phyloP scores from a whole-genome alignment of 2,329 filamentous ascomycete species.

The Thielaviopsis musarum region DNA sequence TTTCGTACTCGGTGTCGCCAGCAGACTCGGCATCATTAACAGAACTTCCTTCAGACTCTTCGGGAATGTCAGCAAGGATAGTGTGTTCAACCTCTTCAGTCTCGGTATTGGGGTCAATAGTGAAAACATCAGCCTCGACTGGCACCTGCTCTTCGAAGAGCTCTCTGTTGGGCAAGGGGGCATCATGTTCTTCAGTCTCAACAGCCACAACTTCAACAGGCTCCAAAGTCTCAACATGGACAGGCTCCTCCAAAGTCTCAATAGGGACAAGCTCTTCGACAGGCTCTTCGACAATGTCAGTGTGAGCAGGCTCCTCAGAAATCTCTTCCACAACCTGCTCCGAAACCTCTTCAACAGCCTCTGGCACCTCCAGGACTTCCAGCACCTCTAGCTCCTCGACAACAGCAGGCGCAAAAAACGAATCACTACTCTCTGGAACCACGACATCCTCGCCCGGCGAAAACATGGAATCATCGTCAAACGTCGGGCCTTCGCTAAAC shows the following conservation, averaged over 20 bases:
- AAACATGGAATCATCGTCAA: not conserved
- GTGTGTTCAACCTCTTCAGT: not conserved
- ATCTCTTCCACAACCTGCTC: too few relatives aligned
- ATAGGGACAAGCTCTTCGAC: not conserved
- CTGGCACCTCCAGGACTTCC: not conserved
- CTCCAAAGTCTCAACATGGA: not conserved
- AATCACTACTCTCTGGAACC: not conserved
- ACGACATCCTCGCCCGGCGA: not conserved
- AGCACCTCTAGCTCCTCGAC: not conserved
- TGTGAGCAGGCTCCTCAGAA: too few relatives aligned
- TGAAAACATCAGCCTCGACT: not conserved
- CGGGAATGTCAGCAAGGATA: not conserved
- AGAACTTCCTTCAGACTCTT: not conserved
- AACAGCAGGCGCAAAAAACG: not conserved
- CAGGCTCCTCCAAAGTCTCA: not conserved
- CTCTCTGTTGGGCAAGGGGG: not conserved
- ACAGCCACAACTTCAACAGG: too few relatives aligned
- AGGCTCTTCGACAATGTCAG: too few relatives aligned
- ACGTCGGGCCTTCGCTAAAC: not conserved
- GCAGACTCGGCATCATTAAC: not conserved
- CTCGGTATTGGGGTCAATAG: not conserved
- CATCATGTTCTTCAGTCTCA: too few relatives aligned
- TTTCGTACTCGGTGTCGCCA: slow-evolving; percentile 2
- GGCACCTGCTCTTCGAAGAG: not conserved
- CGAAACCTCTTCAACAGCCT: too few relatives aligned